These are phyloP conservation scores for Ustilago esculenta DNA, from an alignment of 1,284 basidiomycete genomes.

Conservation along the genomic window DNA sequence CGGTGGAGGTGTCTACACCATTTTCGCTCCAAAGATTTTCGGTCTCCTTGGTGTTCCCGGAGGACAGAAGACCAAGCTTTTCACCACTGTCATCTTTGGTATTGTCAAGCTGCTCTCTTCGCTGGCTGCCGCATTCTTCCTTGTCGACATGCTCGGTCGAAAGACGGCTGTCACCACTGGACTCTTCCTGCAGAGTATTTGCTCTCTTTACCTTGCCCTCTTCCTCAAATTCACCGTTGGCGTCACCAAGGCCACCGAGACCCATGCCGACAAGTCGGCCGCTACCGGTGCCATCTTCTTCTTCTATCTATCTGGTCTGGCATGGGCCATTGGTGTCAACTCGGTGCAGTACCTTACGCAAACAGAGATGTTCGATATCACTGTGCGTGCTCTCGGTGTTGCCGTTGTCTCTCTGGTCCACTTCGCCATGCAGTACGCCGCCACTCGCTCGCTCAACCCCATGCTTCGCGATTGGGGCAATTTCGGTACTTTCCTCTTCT, in stretches of 20 bases:
- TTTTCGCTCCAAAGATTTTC: conserved; percentile 53
- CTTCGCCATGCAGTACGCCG: conserved; percentile 52
- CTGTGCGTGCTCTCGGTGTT: conserved; percentile 44
- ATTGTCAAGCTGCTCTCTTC: conserved; percentile 55
- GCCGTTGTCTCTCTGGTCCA: conserved; percentile 44
- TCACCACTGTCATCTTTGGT: conserved; percentile 53
- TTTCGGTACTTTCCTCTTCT: conserved; percentile 51
- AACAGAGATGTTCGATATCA: conserved; percentile 49
- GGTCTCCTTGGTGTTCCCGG: conserved; percentile 44
- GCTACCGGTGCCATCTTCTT: conserved; percentile 49
- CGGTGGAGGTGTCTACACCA: conserved; percentile 50
- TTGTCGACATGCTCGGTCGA: conserved; percentile 49
- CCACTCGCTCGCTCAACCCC: conserved; percentile 48
- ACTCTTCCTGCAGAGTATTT: conserved; percentile 35
- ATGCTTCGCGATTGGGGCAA: conserved; percentile 41
- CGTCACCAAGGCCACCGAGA: conserved; percentile 39
- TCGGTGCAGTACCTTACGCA: conserved; percentile 50
- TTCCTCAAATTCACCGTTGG: conserved; percentile 44
- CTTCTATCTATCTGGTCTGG: conserved; percentile 49
- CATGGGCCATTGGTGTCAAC: conserved; percentile 56
- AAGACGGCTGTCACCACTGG: conserved; percentile 48
- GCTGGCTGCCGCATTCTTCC: conserved; percentile 51
- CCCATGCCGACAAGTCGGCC: conserved; percentile 34
- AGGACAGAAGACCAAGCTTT: conserved; percentile 35
- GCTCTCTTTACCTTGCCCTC: conserved; percentile 45